A percentile compares a stretch with the other conserved stretches of the same genome.
Conservation (phyloP, 441 rosid species). For the Euphorbia celastroides region DNA sequence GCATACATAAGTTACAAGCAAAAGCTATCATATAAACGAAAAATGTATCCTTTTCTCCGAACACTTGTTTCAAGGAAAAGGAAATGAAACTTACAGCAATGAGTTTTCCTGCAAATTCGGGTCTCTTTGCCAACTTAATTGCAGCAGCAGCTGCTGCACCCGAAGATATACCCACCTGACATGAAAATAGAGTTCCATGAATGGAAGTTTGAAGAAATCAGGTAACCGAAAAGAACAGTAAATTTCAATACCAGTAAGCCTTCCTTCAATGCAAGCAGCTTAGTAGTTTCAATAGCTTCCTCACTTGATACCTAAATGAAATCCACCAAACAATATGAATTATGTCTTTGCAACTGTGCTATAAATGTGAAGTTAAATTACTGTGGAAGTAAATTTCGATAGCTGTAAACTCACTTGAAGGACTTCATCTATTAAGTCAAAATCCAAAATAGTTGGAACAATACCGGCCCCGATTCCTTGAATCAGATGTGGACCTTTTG, state of each 20-base stretch:
- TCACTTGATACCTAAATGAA: slow-evolving; percentile 46
- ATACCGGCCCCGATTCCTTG: slow-evolving; percentile 56
- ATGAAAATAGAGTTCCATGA: background rate
- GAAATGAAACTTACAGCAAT: slow-evolving; percentile 32
- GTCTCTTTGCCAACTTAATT: slow-evolving; percentile 44
- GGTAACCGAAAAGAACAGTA: background rate
- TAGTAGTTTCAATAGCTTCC: slow-evolving; percentile 75
- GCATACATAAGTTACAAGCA: slow-evolving; percentile 13
- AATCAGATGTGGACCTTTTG: slow-evolving; percentile 39
- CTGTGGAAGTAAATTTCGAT: background rate
- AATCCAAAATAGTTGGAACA: slow-evolving; percentile 37
- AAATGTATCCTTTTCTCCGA: no score
- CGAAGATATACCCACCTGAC: slow-evolving; percentile 63
- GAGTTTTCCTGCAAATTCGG: slow-evolving; percentile 49
- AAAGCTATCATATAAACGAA: background rate
- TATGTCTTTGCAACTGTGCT: no score
- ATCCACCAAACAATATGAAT: no score
- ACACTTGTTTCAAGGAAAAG: background rate
- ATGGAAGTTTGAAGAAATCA: background rate
- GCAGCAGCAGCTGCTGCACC: slow-evolving; percentile 64
- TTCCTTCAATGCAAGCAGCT: slow-evolving; percentile 57
- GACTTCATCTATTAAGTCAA: slow-evolving; percentile 40
- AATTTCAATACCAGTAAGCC: slow-evolving; percentile 55
- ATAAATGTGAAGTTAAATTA: no score
- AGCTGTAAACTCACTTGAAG: slow-evolving; percentile 30